Evolutionary conservation across 192 early-diverging fungal species (phyloP).

Genomic region (Coemansia sp.): DNA sequence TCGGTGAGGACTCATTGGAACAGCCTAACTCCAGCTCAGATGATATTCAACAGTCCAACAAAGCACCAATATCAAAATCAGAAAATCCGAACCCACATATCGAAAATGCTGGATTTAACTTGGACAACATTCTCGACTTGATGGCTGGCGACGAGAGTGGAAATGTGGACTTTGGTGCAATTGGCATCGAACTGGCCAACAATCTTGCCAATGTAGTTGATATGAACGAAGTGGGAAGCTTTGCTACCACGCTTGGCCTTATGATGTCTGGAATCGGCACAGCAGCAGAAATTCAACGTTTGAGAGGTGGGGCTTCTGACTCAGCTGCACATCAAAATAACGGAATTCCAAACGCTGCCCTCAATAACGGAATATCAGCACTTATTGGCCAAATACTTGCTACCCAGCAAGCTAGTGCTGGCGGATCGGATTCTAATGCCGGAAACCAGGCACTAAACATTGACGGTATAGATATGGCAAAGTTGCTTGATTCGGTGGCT

Average conservation of each 20-base stretch:
- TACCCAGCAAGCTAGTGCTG: neutral
- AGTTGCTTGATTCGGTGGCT: conserved; percentile 15
- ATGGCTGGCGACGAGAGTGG: conserved; percentile 50
- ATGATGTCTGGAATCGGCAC: conserved; percentile 51
- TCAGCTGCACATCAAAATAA: neutral
- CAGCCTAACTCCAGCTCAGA: neutral
- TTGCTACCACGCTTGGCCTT: conserved; percentile 37
- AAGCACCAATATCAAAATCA: neutral
- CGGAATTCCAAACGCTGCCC: conserved; percentile 7
- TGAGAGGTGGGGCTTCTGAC: neutral
- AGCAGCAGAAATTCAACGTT: conserved; percentile 31
- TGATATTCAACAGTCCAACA: neutral
- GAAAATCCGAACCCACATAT: neutral
- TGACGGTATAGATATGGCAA: neutral
- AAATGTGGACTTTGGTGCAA: conserved; percentile 49
- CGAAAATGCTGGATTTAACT: conserved; percentile 28
- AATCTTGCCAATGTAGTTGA: conserved; percentile 49
- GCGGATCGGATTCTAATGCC: neutral
- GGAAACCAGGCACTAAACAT: neutral
- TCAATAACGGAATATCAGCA: conserved; percentile 31
- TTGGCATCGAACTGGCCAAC: conserved; percentile 40
- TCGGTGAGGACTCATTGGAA: neutral
- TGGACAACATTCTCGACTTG: conserved; percentile 37
- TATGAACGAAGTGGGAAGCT: conserved; percentile 46
- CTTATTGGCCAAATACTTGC: conserved; percentile 27